Base-by-base conservation (phyloP, 352 stramenopile genomes). In the Phytophthora litchii region DNA sequence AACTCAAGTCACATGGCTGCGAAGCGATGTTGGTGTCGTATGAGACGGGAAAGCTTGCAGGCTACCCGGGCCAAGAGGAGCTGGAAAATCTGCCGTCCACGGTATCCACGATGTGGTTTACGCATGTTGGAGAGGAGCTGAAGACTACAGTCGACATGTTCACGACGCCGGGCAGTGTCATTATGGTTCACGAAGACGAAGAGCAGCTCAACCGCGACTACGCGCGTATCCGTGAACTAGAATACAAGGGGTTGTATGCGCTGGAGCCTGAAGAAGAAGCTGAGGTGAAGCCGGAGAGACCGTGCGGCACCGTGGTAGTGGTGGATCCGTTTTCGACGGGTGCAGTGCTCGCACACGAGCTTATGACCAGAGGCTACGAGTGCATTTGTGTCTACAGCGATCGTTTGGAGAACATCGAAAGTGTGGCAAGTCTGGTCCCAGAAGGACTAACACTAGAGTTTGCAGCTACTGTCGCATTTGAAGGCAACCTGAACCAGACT, bases 261-360 rank as follows among this genome's bases (percentile, higher is more conserved):
- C 25, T 88, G 8, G 59, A 65, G 40, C 54, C 42, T n/a, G 51
- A 67, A 65, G 31, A 57, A 3, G 45, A 71, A 49, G 21, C 14
- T 21, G 52, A 62, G 1, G 42, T 54, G 3, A 53, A 67, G 14
- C 14, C 13, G 4, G 55, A 54, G 5, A 23, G 41, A 32, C 13
- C 48, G 4, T 85, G 81, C 25, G 86, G 89, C 36, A 78, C 92
- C 11, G 94, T 97, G 1, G 84, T 98, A 21, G 78, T 99, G 16
- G 94, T 99, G 20, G 94, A 98, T 66, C 95, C 96, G 1, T 99
- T 99, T 68, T 98, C 90, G 4, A 98, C 96, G 29, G 97, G 95
- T 46, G 97, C 94, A 23, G 79, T 98, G 38, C 75, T 99, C 11
- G 96, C 92, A 16, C 91, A 98, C 45, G 83, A 95, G 62, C 89